These are phyloP conservation scores for Corchorus capsularis DNA, from an alignment of 345 rosid species.

Conservation along the genomic window DNA sequence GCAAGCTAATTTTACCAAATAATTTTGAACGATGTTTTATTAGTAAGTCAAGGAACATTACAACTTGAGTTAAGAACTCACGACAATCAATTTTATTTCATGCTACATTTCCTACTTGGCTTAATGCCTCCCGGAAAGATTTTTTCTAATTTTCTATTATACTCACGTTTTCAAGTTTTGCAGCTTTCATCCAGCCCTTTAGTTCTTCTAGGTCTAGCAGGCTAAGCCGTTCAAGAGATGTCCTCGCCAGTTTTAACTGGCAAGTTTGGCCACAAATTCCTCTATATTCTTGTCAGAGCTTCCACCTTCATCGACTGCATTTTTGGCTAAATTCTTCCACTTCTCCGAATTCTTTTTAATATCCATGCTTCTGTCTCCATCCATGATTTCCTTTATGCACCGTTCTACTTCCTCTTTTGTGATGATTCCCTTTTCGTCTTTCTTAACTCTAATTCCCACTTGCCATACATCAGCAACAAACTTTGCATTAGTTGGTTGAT, in stretches of 20 bases:
- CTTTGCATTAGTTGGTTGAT: slow-evolving; percentile 61
- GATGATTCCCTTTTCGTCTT: slow-evolving; percentile 30
- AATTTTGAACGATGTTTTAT: too few species aligned
- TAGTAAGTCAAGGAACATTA: too few species aligned
- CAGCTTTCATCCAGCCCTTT: neutral
- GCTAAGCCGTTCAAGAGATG: neutral
- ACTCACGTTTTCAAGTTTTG: too few species aligned
- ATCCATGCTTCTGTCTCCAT: slow-evolving; percentile 41
- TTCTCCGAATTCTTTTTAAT: slow-evolving; percentile 41
- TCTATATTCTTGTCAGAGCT: slow-evolving; percentile 50
- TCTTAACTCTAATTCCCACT: slow-evolving; percentile 46
- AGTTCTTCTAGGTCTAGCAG: neutral
- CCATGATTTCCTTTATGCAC: slow-evolving; percentile 56
- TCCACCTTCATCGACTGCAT: slow-evolving; percentile 46
- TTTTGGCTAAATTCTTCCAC: slow-evolving; percentile 44
- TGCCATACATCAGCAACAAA: slow-evolving; percentile 59
- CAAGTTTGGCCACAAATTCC: slow-evolving; percentile 35
- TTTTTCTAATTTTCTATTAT: too few species aligned
- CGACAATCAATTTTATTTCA: neutral
- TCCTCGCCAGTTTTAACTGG: neutral
- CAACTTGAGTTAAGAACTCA: neutral
- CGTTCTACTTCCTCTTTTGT: slow-evolving; percentile 44
- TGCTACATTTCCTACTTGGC: neutral
- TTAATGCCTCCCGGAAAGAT: neutral
- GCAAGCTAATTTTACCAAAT: too few species aligned